A percentile compares a stretch with the other conserved stretches of the same genome.
phyloP scores from a whole-genome alignment of 108 stramenopile genomes.

The Aurantiochytrium sp. region DNA sequence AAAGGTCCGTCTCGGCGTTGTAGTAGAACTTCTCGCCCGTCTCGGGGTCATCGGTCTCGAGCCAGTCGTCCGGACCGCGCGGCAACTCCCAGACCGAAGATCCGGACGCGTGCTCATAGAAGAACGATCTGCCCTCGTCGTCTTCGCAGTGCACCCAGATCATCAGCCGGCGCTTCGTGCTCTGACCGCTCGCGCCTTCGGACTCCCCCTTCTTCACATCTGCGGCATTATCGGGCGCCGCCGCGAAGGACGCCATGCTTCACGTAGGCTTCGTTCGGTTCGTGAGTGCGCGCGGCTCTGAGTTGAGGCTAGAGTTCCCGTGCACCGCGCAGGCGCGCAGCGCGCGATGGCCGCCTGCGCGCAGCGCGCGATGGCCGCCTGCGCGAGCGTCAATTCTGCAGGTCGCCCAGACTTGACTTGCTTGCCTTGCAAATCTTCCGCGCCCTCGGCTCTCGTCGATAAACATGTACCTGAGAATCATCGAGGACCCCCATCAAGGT shows the following conservation, averaged over 20 bases:
- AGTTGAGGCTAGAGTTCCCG: too few relatives aligned
- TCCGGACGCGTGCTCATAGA: not conserved
- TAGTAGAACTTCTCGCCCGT: not conserved
- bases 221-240: not conserved
- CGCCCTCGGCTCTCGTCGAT: too few relatives aligned
- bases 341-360: too few relatives aligned
- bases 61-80: not conserved
- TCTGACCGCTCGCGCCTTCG: not conserved
- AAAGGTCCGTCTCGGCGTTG: not conserved
- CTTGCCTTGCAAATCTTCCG: too few relatives aligned
- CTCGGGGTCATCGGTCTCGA: not conserved
- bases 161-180: not conserved
- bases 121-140: not conserved
- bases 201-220: not conserved
- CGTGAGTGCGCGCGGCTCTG: too few relatives aligned
- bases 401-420: too few relatives aligned
- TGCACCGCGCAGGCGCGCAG: too few relatives aligned
- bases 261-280: too few relatives aligned
- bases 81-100: not conserved
- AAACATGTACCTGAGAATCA: too few relatives aligned
- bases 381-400: too few relatives aligned
- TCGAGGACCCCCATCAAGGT: too few relatives aligned
- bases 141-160: slow-evolving; percentile 19
- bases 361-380: too few relatives aligned
- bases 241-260: not conserved